phyloP scores from a whole-genome alignment of 495 filamentous ascomycete species.

The Aspergillus nanangensis region DNA sequence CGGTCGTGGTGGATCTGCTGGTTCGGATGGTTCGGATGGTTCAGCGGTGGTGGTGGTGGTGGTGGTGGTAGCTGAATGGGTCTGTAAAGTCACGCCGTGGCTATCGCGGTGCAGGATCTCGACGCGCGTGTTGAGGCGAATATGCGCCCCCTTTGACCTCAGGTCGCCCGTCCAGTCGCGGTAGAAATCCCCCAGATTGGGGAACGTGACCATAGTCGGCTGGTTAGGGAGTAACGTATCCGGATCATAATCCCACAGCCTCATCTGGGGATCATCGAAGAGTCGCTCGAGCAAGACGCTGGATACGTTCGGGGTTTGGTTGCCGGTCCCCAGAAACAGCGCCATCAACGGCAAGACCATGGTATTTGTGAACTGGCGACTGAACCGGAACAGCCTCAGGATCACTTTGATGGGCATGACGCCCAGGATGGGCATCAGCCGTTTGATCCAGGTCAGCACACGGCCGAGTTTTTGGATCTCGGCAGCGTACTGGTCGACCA shows the following conservation, averaged over 20 bases:
- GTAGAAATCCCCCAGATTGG: constrained; percentile 69
- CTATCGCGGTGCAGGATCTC: constrained; percentile 52
- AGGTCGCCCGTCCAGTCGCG: constrained; percentile 62
- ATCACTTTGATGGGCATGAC: constrained; percentile 68
- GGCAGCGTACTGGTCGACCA: constrained; percentile 55
- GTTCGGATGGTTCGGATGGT: no score
- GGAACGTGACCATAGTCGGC: constrained; percentile 80
- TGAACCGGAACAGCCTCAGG: constrained; percentile 68
- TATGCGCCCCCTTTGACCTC: constrained; percentile 54
- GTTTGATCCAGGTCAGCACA: constrained; percentile 65
- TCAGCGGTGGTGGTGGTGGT: constrained; percentile 18
- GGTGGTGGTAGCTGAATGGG: neutral
- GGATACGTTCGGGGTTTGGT: constrained; percentile 74
- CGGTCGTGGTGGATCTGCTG: no score
- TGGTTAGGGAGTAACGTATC: constrained; percentile 66
- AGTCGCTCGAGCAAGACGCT: constrained; percentile 71
- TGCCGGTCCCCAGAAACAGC: constrained; percentile 74
- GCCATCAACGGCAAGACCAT: constrained; percentile 74
- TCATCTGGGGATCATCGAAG: constrained; percentile 68
- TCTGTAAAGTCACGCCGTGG: constrained; percentile 46
- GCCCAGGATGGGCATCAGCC: constrained; percentile 66
- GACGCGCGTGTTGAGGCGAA: constrained; percentile 61
- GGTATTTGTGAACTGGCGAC: constrained; percentile 65
- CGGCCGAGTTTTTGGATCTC: constrained; percentile 64
- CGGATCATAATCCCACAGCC: constrained; percentile 69